Base-by-base conservation (phyloP, 371 early-diverging fungal species). In the Syncephalastrum sp. region DNA sequence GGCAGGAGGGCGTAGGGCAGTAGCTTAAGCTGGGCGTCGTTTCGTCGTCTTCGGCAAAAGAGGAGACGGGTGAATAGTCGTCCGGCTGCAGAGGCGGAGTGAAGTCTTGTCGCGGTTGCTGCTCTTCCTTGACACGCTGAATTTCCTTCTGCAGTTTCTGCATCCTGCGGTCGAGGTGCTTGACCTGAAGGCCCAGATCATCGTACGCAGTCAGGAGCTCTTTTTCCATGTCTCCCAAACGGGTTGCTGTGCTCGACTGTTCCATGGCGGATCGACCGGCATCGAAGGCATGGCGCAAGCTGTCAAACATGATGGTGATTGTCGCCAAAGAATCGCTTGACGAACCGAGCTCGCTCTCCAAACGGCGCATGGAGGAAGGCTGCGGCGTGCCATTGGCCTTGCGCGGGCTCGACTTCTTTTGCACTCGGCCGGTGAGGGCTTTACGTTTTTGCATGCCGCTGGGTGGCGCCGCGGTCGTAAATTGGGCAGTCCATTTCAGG, bases 181-280 rank as follows among this genome's bases (percentile, higher is more conserved):
- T 66, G 24, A 75, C 72, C 53, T 79, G 75, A 5, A 74, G 45
- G 0, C 63, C 72, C 3, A 79, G 57, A 48, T 79, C 79, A 52
- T 74, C 79, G 49, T 79, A 79, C 7, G 72, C 79, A 13, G 74
- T 67, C 27, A 79, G 57, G 16, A 79, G 68, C 27, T 79, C 79
- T 47, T 64, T 70, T 65, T 79, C 79, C 70, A 66, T 75, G 15
- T 65, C 74, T 25, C 65, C 60, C 6, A 79, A 63, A 19, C 72
- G 69, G 13, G 76, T 71, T 5, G 68, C 57, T n/a, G 59, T 48
- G 23, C 64, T 64, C 17, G 57, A 42, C 44, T 62, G 64, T 24
- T 72, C 69, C 42, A 72, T 43, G 29, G 67, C 59, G 13, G 72
- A 55, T 24, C 64, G 69, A 23, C 65, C 55, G 7, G 52, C 42